Conservation (phyloP, 805 yeast species). For the Alloascoidea hylecoeti region DNA sequence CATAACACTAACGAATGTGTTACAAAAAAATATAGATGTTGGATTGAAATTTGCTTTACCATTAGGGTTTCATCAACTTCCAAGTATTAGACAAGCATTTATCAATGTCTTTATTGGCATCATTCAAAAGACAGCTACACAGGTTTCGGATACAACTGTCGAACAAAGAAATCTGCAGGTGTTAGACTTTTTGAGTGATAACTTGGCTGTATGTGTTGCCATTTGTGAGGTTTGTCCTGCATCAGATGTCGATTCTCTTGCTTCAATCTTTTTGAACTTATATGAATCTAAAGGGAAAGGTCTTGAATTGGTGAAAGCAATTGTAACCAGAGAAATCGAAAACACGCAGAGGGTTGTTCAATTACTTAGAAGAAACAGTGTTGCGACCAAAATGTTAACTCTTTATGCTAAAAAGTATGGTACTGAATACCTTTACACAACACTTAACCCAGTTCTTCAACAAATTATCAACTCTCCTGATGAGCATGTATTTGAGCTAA, state of each 20-base stretch:
- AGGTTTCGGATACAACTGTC: slow-evolving; percentile 10
- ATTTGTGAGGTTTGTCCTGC: slow-evolving; percentile 51
- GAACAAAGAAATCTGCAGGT: slow-evolving; percentile 9
- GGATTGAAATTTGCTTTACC: slow-evolving; percentile 69
- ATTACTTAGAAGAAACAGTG: slow-evolving; percentile 66
- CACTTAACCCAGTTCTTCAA: slow-evolving; percentile 41
- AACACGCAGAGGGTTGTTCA: slow-evolving; percentile 51
- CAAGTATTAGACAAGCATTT: slow-evolving; percentile 53
- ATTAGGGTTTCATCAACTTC: slow-evolving; percentile 59
- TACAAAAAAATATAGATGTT: slow-evolving; percentile 61
- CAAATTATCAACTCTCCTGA: slow-evolving; percentile 32
- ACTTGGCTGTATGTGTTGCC: slow-evolving; percentile 27
- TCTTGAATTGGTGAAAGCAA: slow-evolving; percentile 29
- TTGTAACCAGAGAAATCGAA: slow-evolving; percentile 49
- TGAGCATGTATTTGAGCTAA: slow-evolving; percentile 41
- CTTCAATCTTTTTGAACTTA: slow-evolving; percentile 48
- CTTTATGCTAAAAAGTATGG: slow-evolving; percentile 62
- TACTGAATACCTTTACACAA: slow-evolving; percentile 32
- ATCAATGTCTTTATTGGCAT: slow-evolving; percentile 67
- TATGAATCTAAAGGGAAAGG: slow-evolving; percentile 25
- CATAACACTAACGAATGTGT: slow-evolving; percentile 48
- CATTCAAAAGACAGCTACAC: slow-evolving; percentile 20
- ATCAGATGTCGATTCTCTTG: slow-evolving; percentile 55
- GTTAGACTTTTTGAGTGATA: slow-evolving; percentile 6
- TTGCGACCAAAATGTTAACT: slow-evolving; percentile 65